phyloP scores from a whole-genome alignment of 176 grass and related monocot species.

The Miscanthus lutarioriparius region DNA sequence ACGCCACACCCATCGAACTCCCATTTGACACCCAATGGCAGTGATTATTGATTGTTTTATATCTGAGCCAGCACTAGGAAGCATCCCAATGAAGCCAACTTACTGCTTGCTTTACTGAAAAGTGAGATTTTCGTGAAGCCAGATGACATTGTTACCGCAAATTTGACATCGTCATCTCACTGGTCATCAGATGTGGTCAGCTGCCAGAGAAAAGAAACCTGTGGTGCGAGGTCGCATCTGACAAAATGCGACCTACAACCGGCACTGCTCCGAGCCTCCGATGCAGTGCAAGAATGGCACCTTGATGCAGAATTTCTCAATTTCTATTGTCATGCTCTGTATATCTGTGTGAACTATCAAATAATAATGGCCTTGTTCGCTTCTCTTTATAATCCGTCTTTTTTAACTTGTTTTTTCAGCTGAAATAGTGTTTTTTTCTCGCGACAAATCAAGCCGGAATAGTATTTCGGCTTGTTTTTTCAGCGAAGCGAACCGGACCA shows the following conservation, averaged over 20 bases:
- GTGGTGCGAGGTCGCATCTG: neutral
- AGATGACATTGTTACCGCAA: neutral
- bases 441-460: no score
- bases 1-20: constrained; percentile 76
- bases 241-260: neutral
- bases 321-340: neutral
- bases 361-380: no score
- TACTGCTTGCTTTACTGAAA: neutral
- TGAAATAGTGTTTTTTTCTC: no score
- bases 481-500: no score
- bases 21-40: constrained; percentile 68
- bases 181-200: neutral
- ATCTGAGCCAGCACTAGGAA: neutral
- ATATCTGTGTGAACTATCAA: neutral
- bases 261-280: neutral
- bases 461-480: no score
- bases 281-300: neutral
- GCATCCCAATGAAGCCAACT: neutral
- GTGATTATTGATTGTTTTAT: neutral
- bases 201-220: neutral
- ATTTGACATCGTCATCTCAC: neutral
- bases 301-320: neutral
- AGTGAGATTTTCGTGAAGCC: neutral
- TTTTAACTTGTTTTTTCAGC: no score
- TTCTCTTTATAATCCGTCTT: no score